Evolutionary conservation across 208 protist genomes (phyloP), one percentile per base, ranked within the genome.

Genomic region (Balamuthia mandrillaris): DNA sequence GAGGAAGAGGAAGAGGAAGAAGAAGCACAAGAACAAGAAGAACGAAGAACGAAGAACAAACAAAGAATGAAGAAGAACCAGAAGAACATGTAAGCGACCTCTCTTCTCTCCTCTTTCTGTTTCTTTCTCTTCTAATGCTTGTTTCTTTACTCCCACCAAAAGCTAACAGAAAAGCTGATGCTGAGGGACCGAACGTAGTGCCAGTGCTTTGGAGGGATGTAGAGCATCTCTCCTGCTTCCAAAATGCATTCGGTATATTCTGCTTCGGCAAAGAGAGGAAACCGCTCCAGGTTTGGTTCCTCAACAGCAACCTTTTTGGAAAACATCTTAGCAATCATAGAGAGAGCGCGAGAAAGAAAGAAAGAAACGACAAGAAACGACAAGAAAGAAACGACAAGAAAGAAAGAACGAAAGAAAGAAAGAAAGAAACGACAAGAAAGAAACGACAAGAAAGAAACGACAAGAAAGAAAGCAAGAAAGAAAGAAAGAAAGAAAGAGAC

Each of bases 151-250:
- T 56, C 66, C 70, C 70, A 91, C 85, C 85, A 91, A 47, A 87
- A 91, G 47, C 74, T 87, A 16, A 91, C 61, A 6, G 88, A 91
- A 44, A 91, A 91, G 77, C 72, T 86, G 12, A 41, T 52, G 27
- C 12, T 35, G 1, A 88, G 21, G 4, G 88, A 91, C 47, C 61
- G 81, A 16, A 91, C 85, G 83, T 60, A 88, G 49, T 91, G 88
- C 85, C 85, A 91, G 52, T 75, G 87, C 31, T 54, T 35, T 14
- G 66, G 56, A 4, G 88, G 88, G 10, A 91, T 81, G 42, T 85
- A 91, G 2, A 91, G 37, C 51, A 87, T 87, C 0, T 91, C 88
- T 12, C 85, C 85, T 5, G 24, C n/a, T 3, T 70, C 54, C 10
- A 91, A 42, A 1, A 91, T 39, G n/a, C 45, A 66, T 27, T 91